These are phyloP conservation scores for Tremellales sp. DNA, from an alignment of 1,284 basidiomycete species.

Conservation along the genomic window DNA sequence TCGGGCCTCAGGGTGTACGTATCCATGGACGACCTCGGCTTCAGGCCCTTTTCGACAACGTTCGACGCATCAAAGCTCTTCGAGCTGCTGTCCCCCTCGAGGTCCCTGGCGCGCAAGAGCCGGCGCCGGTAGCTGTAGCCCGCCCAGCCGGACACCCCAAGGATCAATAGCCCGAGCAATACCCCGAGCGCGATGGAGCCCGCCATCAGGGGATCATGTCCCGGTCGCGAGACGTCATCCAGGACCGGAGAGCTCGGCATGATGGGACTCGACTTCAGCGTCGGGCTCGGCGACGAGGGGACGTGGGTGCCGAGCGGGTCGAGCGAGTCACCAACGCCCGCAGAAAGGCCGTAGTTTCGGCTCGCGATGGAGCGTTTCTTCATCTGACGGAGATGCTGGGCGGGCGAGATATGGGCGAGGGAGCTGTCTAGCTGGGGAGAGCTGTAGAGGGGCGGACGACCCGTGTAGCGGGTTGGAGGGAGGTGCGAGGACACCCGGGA, in stretches of 20 bases:
- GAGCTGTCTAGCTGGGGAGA: slow-evolving; percentile 17
- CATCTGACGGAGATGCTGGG: slow-evolving; percentile 16
- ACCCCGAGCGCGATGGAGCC: slow-evolving; percentile 19
- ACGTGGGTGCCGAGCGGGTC: slow-evolving; percentile 2
- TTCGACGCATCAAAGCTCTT: slow-evolving; percentile 18
- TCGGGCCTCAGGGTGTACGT: too few relatives aligned
- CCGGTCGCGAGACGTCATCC: slow-evolving; percentile 2
- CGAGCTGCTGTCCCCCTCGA: background rate
- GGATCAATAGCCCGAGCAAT: slow-evolving; percentile 14
- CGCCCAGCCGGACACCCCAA: slow-evolving; percentile 19
- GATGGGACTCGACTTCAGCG: slow-evolving; percentile 2
- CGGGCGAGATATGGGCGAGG: slow-evolving; percentile 14
- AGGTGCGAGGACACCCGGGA: slow-evolving; percentile 12
- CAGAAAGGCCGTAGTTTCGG: slow-evolving; percentile 11
- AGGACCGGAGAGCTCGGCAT: slow-evolving; percentile 4
- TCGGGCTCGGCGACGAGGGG: slow-evolving; percentile 10
- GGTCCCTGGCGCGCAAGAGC: too few relatives aligned
- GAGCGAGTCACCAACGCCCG: slow-evolving; percentile 2
- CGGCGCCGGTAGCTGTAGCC: slow-evolving; percentile 15
- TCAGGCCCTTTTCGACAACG: slow-evolving; percentile 19
- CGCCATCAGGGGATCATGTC: slow-evolving; percentile 9
- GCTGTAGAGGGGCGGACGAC: slow-evolving; percentile 6
- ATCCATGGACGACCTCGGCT: slow-evolving; percentile 6
- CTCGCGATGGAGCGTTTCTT: slow-evolving; percentile 16
- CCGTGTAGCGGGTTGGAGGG: slow-evolving; percentile 16